Percentiles rank a stretch among this genome's conserved stretches.
These are phyloP conservation scores for Diaporthe longicolla DNA, from an alignment of 2,329 filamentous ascomycete species.

Conservation along the genomic window DNA sequence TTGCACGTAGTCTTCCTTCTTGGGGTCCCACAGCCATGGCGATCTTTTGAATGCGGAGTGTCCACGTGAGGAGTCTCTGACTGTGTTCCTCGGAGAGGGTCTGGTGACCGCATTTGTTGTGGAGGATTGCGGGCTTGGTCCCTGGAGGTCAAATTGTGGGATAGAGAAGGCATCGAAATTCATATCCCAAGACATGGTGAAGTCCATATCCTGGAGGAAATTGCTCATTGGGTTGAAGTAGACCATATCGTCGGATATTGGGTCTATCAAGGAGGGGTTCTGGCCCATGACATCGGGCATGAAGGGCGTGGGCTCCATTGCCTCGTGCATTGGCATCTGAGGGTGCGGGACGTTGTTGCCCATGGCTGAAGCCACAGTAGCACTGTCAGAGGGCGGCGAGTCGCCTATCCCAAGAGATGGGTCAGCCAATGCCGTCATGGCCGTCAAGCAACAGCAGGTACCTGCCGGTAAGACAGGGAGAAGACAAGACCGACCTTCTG, in stretches of 20 bases:
- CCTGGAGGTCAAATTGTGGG: slow-evolving; percentile 48
- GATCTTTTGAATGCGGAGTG: slow-evolving; percentile 53
- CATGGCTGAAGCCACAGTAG: slow-evolving; percentile 18
- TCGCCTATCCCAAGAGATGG: neutral
- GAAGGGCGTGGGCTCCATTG: slow-evolving; percentile 32
- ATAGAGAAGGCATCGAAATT: slow-evolving; percentile 50
- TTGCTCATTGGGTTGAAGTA: slow-evolving; percentile 49
- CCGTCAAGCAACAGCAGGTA: neutral
- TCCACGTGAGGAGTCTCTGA: slow-evolving; percentile 48
- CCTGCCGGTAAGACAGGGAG: neutral
- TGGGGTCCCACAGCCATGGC: slow-evolving; percentile 53
- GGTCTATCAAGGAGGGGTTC: slow-evolving; percentile 28
- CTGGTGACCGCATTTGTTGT: slow-evolving; percentile 45
- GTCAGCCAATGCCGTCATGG: slow-evolving; percentile 33
- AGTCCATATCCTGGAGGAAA: slow-evolving; percentile 52
- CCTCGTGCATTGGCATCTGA: slow-evolving; percentile 13
- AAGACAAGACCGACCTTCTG: slow-evolving; percentile 41
- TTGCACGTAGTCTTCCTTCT: slow-evolving; percentile 48
- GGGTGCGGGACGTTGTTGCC: slow-evolving; percentile 13
- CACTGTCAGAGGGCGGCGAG: slow-evolving; percentile 28
- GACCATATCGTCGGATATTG: slow-evolving; percentile 49
- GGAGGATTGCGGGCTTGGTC: slow-evolving; percentile 49
- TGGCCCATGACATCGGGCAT: slow-evolving; percentile 31
- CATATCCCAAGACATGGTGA: slow-evolving; percentile 50
- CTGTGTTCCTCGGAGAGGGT: slow-evolving; percentile 33